phyloP scores from a whole-genome alignment of 352 stramenopile genomes.

The Globisporangium nagaii region DNA sequence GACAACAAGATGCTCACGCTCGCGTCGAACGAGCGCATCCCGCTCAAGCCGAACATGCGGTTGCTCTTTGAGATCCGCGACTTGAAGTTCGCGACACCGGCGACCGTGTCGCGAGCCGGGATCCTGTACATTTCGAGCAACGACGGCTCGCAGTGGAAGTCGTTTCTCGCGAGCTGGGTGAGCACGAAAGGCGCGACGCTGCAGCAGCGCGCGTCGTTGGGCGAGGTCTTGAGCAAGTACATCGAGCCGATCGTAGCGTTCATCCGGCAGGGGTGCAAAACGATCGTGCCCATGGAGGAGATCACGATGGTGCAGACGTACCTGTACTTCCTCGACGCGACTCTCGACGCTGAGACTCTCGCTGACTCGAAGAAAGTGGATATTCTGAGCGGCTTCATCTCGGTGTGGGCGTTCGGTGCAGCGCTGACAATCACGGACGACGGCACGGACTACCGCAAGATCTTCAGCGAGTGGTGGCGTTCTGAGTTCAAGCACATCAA shows the following conservation, averaged over 20 bases:
- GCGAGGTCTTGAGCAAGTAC: slow-evolving; percentile 83
- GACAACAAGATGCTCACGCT: slow-evolving; percentile 88
- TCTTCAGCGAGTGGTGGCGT: slow-evolving; percentile 95
- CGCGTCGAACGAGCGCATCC: slow-evolving; percentile 95
- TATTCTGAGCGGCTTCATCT: slow-evolving; percentile 89
- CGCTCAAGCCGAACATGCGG: slow-evolving; percentile 92
- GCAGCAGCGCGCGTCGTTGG: slow-evolving; percentile 43
- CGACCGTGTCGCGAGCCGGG: slow-evolving; percentile 92
- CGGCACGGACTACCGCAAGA: slow-evolving; percentile 89
- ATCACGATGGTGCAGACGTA: slow-evolving; percentile 90
- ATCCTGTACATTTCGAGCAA: slow-evolving; percentile 94
- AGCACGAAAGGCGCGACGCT: slow-evolving; percentile 55
- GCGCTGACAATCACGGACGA: slow-evolving; percentile 88
- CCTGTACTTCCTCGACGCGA: slow-evolving; percentile 88
- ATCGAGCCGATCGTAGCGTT: slow-evolving; percentile 83
- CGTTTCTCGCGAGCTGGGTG: slow-evolving; percentile 91
- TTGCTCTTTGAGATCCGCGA: slow-evolving; percentile 96
- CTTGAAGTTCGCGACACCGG: slow-evolving; percentile 92
- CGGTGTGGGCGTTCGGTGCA: slow-evolving; percentile 91
- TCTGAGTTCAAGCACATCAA: slow-evolving; percentile 93
- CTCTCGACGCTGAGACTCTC: slow-evolving; percentile 69
- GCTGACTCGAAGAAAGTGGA: slow-evolving; percentile 64
- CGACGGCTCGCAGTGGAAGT: slow-evolving; percentile 90
- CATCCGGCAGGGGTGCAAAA: slow-evolving; percentile 79
- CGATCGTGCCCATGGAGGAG: slow-evolving; percentile 88